Evolutionary conservation across 169 alveolate species (phyloP).

Genomic region (Cryptosporidium parvum): DNA sequence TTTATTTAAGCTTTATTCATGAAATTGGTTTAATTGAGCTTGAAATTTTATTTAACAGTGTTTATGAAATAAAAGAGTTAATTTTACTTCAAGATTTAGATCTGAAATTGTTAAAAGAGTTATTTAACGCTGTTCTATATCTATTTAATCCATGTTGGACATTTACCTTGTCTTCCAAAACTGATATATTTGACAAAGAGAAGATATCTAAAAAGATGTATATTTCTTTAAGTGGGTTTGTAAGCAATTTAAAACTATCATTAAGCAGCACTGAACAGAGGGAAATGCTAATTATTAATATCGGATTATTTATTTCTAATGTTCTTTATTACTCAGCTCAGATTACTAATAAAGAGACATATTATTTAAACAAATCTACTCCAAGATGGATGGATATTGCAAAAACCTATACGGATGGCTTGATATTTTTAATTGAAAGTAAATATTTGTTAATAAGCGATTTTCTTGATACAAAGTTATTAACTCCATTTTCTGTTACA

Average conservation of each 20-base stretch:
- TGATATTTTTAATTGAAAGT: slow-evolving; percentile 25
- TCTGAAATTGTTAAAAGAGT: neutral
- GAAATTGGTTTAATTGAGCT: neutral
- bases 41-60: neutral
- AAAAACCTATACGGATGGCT: slow-evolving; percentile 6
- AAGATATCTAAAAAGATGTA: neutral
- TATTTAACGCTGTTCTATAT: neutral
- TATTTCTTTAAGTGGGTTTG: neutral
- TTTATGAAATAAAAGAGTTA: neutral
- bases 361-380: neutral
- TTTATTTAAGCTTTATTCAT: neutral
- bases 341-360: neutral
- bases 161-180: neutral
- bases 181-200: neutral
- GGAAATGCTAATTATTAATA: neutral
- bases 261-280: neutral
- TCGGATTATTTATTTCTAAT: slow-evolving; percentile 43
- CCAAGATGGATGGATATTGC: slow-evolving; percentile 15
- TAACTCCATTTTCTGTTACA: neutral
- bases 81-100: neutral
- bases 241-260: neutral
- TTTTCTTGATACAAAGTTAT: neutral
- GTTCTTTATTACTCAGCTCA: slow-evolving; percentile 15
- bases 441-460: slow-evolving; percentile 21
- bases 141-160: slow-evolving; percentile 21